A percentile compares a stretch with the other conserved stretches of the same genome.
Evolutionary conservation across 352 stramenopile genomes (phyloP).

Genomic region (Phytophthora melonis): DNA sequence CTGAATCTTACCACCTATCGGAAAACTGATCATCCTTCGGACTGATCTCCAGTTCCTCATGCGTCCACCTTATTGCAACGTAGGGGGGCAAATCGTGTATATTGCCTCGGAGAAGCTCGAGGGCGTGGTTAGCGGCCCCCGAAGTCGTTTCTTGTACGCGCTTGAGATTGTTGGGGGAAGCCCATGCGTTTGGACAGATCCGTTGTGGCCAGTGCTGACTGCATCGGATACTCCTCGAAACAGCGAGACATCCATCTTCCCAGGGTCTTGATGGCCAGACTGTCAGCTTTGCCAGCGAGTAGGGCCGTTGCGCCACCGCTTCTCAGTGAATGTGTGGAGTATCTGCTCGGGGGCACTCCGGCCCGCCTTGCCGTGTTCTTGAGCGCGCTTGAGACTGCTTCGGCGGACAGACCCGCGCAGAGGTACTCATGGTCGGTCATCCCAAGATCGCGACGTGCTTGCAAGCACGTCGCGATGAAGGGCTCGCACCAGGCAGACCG

Average conservation of each 20-base stretch:
- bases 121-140: conserved; percentile 1
- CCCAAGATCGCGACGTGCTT: neutral
- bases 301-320: conserved; percentile 6
- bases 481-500: neutral
- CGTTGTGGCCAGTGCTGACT: neutral
- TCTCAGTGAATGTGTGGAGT: conserved; percentile 2
- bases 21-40: no score
- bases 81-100: no score
- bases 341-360: neutral
- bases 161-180: neutral
- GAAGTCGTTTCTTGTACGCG: neutral
- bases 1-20: no score
- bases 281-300: conserved; percentile 1
- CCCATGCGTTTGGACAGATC: neutral
- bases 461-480: neutral
- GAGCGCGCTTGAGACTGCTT: neutral
- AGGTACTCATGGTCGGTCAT: neutral
- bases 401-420: neutral
- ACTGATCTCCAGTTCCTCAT: neutral
- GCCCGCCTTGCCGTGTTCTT: neutral
- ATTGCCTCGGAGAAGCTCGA: no score
- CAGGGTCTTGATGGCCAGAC: conserved; percentile 2
- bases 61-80: neutral
- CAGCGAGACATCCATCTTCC: neutral
- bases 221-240: conserved; percentile 7